A percentile compares a stretch with the other conserved stretches of the same genome.
phyloP scores from a whole-genome alignment of 306 rosid genomes.

The Canavalia gladiata region DNA sequence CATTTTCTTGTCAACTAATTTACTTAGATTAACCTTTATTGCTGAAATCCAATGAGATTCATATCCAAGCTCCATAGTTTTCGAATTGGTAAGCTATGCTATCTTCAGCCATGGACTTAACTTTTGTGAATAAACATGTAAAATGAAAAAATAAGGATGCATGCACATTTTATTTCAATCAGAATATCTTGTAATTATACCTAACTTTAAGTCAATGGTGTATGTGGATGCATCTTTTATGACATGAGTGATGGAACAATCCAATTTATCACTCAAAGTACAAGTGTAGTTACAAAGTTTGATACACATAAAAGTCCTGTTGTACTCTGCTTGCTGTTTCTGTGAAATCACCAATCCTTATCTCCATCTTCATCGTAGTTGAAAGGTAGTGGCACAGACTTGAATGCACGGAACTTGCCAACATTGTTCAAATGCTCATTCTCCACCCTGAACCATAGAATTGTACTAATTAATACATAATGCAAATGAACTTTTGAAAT shows the following conservation, averaged over 20 bases:
- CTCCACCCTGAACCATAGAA: constrained; percentile 64
- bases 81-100: background rate
- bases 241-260: too few species aligned
- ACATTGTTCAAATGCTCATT: constrained; percentile 88
- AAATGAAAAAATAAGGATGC: too few species aligned
- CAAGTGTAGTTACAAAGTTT: background rate
- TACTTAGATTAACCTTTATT: too few species aligned
- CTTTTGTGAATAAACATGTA: too few species aligned
- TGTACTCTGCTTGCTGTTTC: background rate
- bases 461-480: background rate
- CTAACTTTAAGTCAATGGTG: too few species aligned
- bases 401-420: constrained; percentile 85
- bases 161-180: too few species aligned
- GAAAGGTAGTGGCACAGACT: constrained; percentile 80
- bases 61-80: background rate
- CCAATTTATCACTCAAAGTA: too few species aligned
- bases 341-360: constrained; percentile 49
- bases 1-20: background rate
- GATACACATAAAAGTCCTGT: background rate
- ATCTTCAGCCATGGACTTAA: background rate
- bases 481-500: constrained; percentile 5
- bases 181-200: too few species aligned
- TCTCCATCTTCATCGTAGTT: constrained; percentile 70
- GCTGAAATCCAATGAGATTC: background rate
- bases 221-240: too few species aligned